Base-by-base conservation (phyloP, 371 early-diverging fungal species). In the Mucor circinelloides region DNA sequence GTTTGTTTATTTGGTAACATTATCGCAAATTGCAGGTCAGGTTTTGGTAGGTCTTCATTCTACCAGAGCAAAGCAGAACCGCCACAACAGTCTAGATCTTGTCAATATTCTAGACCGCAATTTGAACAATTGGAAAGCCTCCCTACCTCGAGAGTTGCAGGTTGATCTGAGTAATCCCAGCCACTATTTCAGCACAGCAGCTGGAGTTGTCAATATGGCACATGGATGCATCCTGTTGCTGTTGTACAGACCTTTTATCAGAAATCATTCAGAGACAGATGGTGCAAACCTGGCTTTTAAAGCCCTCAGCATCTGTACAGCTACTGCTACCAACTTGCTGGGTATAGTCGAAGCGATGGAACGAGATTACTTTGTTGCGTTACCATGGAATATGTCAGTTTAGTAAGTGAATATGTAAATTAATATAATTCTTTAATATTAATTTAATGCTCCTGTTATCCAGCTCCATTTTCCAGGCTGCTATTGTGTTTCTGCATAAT, bases 401-500 rank as follows among this genome's bases (percentile, higher is more conserved):
- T 77, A 75, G 79, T 81, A 75, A 73, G 77, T 44, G 42, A 25
- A 9, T n/a, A 50, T 50, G 25, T 27, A 48, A 28, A 46, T 57
- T 63, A 13, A 9, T 54, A 34, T 40, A 28, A 10, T 64, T 17
- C n/a, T 58, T 12, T 6, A 3, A 28, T 30, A 54, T 54, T 55
- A 55, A 55, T 55, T 31, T 31, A 2, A 44, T 13, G 13, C 50
- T 4, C 50, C n/a, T 31, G 1, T 19, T 30, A 19, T 23, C 30
- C 56, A 81, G 81, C 31, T 59, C 77, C 34, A 60, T 77, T 21
- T 77, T 79, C 30, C 82, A 82, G 63, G 72, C 79, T 21, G 72
- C 78, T 12, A 74, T 82, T 42, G 71, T 82, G 12, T 79, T 82
- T 63, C 60, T 82, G 21, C 74, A 77, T 34, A 77, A 76, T 44